These are phyloP conservation scores for Pezizomycotina sp. DNA, from an alignment of 2,329 filamentous ascomycete species.

Conservation along the genomic window DNA sequence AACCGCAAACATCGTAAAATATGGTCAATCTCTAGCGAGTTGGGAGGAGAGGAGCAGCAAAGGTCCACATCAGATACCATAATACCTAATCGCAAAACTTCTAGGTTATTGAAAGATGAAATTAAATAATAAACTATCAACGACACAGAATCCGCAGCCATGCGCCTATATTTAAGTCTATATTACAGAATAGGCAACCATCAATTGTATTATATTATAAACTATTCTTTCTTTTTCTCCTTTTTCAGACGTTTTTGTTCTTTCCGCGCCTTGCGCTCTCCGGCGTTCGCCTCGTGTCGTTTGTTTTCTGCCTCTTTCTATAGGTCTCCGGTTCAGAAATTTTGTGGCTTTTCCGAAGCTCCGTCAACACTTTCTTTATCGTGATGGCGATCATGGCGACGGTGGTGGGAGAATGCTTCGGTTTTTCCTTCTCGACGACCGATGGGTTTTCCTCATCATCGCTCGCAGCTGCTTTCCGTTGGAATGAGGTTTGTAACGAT, in stretches of 20 bases:
- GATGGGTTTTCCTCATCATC: conserved; percentile 10
- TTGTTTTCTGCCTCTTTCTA: conserved; percentile 7
- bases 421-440: conserved; percentile 10
- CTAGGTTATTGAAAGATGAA: not conserved
- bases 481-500: no score
- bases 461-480: not conserved
- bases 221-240: conserved; percentile 16
- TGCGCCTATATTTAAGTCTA: no score
- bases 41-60: not conserved
- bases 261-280: conserved; percentile 18
- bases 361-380: not conserved
- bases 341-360: conserved; percentile 15
- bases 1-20: conserved; percentile 19
- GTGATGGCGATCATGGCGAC: no score
- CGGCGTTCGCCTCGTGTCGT: conserved; percentile 4
- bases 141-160: conserved; percentile 6
- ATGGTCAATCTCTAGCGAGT: no score
- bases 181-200: not conserved
- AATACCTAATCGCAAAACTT: not conserved
- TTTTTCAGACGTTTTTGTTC: conserved; percentile 19
- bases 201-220: not conserved
- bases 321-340: conserved; percentile 17
- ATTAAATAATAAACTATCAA: conserved; percentile 10
- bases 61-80: not conserved
- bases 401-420: no score